These are phyloP conservation scores for Phytophthora citricola DNA, from an alignment of 352 stramenopile genomes.

Conservation along the genomic window DNA sequence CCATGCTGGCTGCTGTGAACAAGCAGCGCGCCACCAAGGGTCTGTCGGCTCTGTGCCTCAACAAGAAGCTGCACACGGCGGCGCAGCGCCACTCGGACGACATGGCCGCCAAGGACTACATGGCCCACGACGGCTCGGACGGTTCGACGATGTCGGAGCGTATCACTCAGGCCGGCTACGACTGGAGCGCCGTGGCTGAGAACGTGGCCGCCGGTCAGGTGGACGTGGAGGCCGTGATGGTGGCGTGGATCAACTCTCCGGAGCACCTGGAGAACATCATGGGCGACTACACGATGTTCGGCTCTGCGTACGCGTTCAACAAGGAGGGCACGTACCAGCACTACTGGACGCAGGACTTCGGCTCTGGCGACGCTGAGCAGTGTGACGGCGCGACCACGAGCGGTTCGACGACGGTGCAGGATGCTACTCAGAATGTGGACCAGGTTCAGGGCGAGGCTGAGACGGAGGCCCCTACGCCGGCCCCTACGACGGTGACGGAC, in stretches of 20 bases:
- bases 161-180: constrained; percentile 48
- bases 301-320: constrained; percentile 42
- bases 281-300: constrained; percentile 51
- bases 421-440: constrained; percentile 26
- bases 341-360: constrained; percentile 77
- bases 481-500: constrained; percentile 16
- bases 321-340: constrained; percentile 36
- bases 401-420: constrained; percentile 17
- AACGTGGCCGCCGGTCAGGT: constrained; percentile 46
- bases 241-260: constrained; percentile 46
- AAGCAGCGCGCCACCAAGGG: constrained; percentile 47
- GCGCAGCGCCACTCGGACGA: constrained; percentile 45
- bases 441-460: constrained; percentile 24
- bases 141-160: constrained; percentile 47
- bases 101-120: constrained; percentile 54
- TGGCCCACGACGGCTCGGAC: constrained; percentile 51
- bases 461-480: constrained; percentile 10
- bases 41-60: constrained; percentile 44
- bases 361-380: constrained; percentile 35
- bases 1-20: constrained; percentile 55
- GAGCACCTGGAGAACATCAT: constrained; percentile 48
- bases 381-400: constrained; percentile 22
- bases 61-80: constrained; percentile 38
- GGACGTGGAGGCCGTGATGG: constrained; percentile 45
- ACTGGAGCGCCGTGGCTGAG: constrained; percentile 45